Base-by-base conservation (phyloP, 169 alveolate species). In the Cryptosporidium muris region DNA sequence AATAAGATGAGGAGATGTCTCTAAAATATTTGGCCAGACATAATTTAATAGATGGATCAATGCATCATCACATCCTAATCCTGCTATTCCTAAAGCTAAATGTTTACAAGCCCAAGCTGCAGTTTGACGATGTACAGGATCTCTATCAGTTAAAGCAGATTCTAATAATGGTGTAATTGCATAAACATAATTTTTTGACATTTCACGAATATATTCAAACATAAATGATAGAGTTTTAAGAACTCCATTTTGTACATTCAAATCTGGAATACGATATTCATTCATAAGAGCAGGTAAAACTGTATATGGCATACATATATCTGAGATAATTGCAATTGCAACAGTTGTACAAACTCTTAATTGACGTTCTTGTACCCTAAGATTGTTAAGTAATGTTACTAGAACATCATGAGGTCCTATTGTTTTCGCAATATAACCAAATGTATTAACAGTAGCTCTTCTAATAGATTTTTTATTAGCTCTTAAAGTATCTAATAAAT, bases 1-100 rank as follows among this genome's bases (percentile, higher is more conserved):
- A 12, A 97, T 92, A 4, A 96, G 93, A 90, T 96, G 99, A n/a
- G 99, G 99, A 60, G 99, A 95, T 16, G 96, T 96, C 90, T 98
- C 99, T 85, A 98, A 98, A 14, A 98, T 95, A 91, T 98, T 98
- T 2, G 99, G 99, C 99, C 99, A 98, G 8, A 98, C 98, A 90
- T 94, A 97, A 92, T 98, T 98, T 64, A 97, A 91, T 68, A 98
- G 93, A 91, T 98, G 99, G 53, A 95, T 92, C 9, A 98, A 91
- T 1, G 99, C 99, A 81, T 98, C 99, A 82, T 96, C 98, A 80
- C 98, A 95, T 62, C 96, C 96, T 38, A 94, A 92, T 4, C 98
- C 96, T 16, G 94, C 93, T 34, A 95, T 97, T 58, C 99, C 99
- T 63, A 98, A 89, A 2, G 99, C 98, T 66, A 98, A 91, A 92